Base-by-base conservation (phyloP, 2,329 filamentous ascomycete genomes). In the Pseudonectria foliicola region DNA sequence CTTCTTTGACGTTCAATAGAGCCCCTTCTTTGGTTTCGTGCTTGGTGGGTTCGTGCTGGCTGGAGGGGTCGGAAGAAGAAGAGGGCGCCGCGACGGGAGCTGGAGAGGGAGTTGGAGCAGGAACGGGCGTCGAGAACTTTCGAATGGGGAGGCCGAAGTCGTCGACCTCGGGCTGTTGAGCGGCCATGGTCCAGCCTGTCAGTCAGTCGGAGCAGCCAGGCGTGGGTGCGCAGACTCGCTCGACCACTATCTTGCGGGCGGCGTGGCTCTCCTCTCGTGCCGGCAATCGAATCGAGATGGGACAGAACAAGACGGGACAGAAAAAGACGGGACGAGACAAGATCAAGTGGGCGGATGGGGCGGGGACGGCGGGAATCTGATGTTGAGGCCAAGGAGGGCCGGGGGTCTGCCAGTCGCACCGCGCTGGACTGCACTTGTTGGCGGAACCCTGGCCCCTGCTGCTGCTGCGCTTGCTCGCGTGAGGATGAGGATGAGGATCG, bases 101-200 rank as follows among this genome's bases (percentile, higher is more conserved):
- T 5, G 18, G 18, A 21, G 18, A 21, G 43, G 30, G 35, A 29
- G 46, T 36, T 33, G 38, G 29, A 25, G 47, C 39, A 33, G 36
- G 41, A 27, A 49, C 45, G 18, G 62, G 57, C 35, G 55, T 60
- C 49, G 57, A 49, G 50, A 57, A 69, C 48, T 68, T 73, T 54
- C 67, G 69, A 42, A 82, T 71, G 13, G 80, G 80, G 44, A 86
- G 62, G 33, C 82, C 82, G 55, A 85, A 86, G 46, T 86, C 82
- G 56, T 86, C 82, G 39, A 78, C 62, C 50, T 81, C 75, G 13
- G 18, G 31, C 21, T 40, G 31, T 33, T 40, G 46, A 11, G 49
- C 26, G 36, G 49, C 39, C 50, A 53, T 53, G 49, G 43, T 50
- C 18, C 18, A 37, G 24, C 40, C 39, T 29, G 34, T 41, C 26